Evolutionary conservation across 208 protist species (phyloP), one percentile per base, ranked within the genome.

Genomic region (Acanthamoeba lenticulata): DNA sequence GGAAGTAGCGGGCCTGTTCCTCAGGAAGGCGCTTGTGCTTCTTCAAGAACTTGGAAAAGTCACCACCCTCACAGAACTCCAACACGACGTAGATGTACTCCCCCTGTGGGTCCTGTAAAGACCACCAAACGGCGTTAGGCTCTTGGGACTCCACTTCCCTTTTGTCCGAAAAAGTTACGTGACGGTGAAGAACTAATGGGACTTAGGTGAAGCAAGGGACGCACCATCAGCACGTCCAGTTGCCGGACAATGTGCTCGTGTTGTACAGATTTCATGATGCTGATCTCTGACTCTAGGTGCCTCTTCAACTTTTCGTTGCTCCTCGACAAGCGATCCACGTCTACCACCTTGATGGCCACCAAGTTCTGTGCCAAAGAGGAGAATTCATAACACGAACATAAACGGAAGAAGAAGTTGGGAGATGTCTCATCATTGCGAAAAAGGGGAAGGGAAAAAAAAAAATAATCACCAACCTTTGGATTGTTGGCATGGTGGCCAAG

Each of bases 321-420:
- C 19, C 49, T 57, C 13, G 49, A 57, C n/a, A n/a, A n/a, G n/a
- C 74, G 74, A 6, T 85, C 74, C 74, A 85, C 74, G 29, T 85
- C 74, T 9, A 85, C 74, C 74, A 85, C 74, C 42, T 85, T 85
- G 74, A 85, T 85, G 11, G 74, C 74, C 74, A 85, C 74, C 74
- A n/a, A 15, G 6, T 85, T 7, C 34, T 85, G 19, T 57, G 49
- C 19, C 9, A 9, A 57, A 24, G 13, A 24, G 9, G 49, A 24
- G 9, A 19, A 19, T 9, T 57, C 19, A 57, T 57, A 57, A 9
- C 19, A 19, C 49, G 13, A 57, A 57, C 9, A 57, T 19, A 57
- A 57, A 57, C 19, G 13, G 9, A 57, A 19, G n/a, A n/a, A 65
- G 19, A 19, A 72, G 62, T 72, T n/a, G n/a, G n/a, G n/a, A n/a